phyloP scores from a whole-genome alignment of 2,329 filamentous ascomycete genomes.

The Anthostomella pinea region DNA sequence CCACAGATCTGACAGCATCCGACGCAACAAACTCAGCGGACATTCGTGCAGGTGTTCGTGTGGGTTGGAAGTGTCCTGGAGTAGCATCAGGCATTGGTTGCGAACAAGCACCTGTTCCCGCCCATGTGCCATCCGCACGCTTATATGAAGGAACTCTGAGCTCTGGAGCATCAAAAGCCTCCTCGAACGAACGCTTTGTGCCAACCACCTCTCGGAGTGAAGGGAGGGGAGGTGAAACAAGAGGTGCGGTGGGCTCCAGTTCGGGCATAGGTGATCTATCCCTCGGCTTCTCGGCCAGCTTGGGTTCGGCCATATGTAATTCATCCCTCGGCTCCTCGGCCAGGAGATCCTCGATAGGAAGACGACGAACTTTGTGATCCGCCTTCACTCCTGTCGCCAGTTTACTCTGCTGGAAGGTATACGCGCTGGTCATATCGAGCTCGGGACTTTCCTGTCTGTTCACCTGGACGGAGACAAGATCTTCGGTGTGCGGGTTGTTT shows the following conservation, averaged over 20 bases:
- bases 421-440: slow-evolving; percentile 33
- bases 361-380: slow-evolving; percentile 15
- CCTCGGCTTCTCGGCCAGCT: no score
- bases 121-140: not conserved
- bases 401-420: slow-evolving; percentile 30
- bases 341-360: slow-evolving; percentile 29
- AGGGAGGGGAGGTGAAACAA: not conserved
- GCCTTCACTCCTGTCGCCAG: slow-evolving; percentile 12
- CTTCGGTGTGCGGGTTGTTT: slow-evolving; percentile 21
- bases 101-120: no score
- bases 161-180: slow-evolving; percentile 17
- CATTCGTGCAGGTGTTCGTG: no score
- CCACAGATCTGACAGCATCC: not conserved
- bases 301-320: no score
- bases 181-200: slow-evolving; percentile 27
- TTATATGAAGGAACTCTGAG: not conserved
- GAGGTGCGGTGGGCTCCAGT: no score
- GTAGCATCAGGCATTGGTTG: no score
- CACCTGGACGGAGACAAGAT: slow-evolving; percentile 4
- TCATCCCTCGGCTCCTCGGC: slow-evolving; percentile 23
- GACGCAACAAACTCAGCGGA: not conserved
- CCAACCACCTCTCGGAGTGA: no score
- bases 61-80: no score
- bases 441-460: slow-evolving; percentile 19
- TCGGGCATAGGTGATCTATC: no score